A percentile compares a stretch with the other conserved stretches of the same genome.
These are phyloP conservation scores for Salicornia ramosissima DNA, from an alignment of 148 eudicot genomes.

Conservation along the genomic window DNA sequence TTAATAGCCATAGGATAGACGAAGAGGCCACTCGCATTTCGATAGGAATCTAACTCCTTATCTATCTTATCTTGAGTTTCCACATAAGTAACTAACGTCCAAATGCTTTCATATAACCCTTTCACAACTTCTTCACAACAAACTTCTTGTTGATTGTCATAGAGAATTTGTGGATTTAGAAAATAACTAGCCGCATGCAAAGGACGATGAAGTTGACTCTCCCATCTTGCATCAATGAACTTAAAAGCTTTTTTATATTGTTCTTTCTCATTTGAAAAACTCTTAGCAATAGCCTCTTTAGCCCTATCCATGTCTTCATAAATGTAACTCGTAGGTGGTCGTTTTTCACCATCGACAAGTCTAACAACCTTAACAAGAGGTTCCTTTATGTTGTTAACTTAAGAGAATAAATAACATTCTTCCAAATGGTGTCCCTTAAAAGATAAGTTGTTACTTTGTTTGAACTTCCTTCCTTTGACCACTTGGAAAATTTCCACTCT, in stretches of 20 bases:
- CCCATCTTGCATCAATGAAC: constrained; percentile 13
- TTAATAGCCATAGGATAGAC: constrained; percentile 1
- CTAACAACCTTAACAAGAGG: background rate
- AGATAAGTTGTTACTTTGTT: background rate
- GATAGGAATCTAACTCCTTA: background rate
- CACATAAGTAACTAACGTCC: constrained; percentile 2
- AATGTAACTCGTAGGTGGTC: background rate
- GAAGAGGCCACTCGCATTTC: constrained; percentile 3
- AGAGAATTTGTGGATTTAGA: no score
- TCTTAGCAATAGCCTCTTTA: background rate
- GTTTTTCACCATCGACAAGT: background rate
- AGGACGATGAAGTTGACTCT: no score
- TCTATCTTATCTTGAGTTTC: constrained; percentile 13
- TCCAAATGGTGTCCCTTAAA: background rate
- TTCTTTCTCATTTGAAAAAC: constrained; percentile 6
- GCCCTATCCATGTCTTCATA: constrained; percentile 1
- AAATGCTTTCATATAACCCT: no score
- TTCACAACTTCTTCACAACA: no score
- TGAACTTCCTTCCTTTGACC: background rate
- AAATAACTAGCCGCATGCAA: no score
- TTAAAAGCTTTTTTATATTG: background rate
- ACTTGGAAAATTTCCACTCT: background rate
- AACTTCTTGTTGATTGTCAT: no score
- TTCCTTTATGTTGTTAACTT: background rate
- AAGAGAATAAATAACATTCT: background rate